Evolutionary conservation across 768 basidiomycete genomes (phyloP).

Genomic region (Boletus tomentosulus): DNA sequence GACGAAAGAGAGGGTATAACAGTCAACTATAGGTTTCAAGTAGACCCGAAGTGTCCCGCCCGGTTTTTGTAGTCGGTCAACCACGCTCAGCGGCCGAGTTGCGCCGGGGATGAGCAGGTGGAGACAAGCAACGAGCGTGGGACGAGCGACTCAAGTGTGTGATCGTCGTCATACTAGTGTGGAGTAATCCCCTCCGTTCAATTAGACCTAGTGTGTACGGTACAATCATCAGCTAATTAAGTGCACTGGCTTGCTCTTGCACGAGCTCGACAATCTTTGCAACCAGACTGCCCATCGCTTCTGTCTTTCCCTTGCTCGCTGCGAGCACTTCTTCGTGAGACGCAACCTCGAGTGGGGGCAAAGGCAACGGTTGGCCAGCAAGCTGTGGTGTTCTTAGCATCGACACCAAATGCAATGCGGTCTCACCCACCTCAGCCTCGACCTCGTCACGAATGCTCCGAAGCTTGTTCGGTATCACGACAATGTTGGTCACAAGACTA

Average conservation of each 20-base stretch:
- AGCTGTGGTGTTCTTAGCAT: conserved; percentile 42
- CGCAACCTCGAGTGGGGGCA: conserved; percentile 44
- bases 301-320: conserved; percentile 62
- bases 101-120: conserved; percentile 10
- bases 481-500: conserved; percentile 83
- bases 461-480: conserved; percentile 67
- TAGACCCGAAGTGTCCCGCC: conserved; percentile 1
- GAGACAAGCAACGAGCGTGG: conserved; percentile 19
- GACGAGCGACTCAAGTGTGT: not conserved
- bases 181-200: no score
- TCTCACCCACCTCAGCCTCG: conserved; percentile 59
- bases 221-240: no score
- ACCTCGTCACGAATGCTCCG: conserved; percentile 71
- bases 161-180: no score
- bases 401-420: not conserved
- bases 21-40: conserved; percentile 3
- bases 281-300: conserved; percentile 68
- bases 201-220: no score
- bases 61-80: conserved; percentile 16
- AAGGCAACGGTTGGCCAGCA: conserved; percentile 48
- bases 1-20: conserved; percentile 12
- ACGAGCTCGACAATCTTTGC: conserved; percentile 53
- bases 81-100: conserved; percentile 21
- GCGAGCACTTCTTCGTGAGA: conserved; percentile 78
- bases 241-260: conserved; percentile 9